Base-by-base conservation (phyloP, 306 rosid genomes). In the Luffa aegyptiaca region DNA sequence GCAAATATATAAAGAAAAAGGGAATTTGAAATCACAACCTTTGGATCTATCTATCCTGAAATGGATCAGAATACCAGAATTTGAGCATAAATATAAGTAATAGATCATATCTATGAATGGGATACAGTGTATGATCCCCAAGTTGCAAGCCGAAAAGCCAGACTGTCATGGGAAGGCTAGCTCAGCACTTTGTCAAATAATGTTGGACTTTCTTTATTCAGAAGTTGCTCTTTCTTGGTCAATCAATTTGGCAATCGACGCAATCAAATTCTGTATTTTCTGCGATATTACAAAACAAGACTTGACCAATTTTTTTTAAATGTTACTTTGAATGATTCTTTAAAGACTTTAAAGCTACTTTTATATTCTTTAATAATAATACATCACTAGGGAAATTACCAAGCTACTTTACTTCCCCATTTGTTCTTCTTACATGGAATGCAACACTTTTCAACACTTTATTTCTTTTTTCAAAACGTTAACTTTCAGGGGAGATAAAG, bases 221-320 rank as follows among this genome's bases (percentile, higher is more conserved):
- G 4, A 69, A 42, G 10, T 20, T 69, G 75, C 55, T 10, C 55
- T 69, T 42, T 69, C 55, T 69, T 44, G 76, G 56, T 70, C 75
- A 69, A 69, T 65, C 72, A 36, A 65, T 17, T 65, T 17, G 73
- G 48, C 73, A 65, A 37, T 65, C 31, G 2, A 65, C 49, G 73
- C 26, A 65, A 65, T 69, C 18, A 70, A 70, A 70, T 70, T 70
- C 76, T 70, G 76, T 44, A 70, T 42, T 68, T 68, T 68, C 51
- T 41, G 74, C 31, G 74, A 66, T 41, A 9, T 66, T 10, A 41
- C 74, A 66, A 41, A 17, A 5, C 74, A 66, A 18, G 74, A 41
- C 74, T 66, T 66, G 7, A 41, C 51, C 51, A 10, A 26, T 26
- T 1, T 39, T 66, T 64, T 7, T 9, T 2, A 35, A 18, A 2